Evolutionary conservation across 805 yeast species (phyloP).

Genomic region (Candida vaughaniae): DNA sequence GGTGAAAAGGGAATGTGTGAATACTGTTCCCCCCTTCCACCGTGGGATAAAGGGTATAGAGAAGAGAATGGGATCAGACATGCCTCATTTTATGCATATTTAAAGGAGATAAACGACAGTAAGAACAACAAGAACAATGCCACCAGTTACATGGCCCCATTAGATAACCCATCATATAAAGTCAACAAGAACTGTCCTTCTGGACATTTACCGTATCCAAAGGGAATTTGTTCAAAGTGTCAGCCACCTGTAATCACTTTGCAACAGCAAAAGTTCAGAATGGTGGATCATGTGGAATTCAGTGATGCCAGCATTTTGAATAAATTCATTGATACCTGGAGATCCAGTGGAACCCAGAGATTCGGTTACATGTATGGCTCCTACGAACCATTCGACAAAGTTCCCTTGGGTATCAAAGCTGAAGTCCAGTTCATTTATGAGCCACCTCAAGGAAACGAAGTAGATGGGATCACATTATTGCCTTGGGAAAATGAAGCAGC

Average conservation of each 20-base stretch:
- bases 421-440: conserved; percentile 93
- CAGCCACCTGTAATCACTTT: conserved; percentile 95
- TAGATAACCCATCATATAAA: conserved; percentile 66
- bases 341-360: conserved; percentile 83
- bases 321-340: conserved; percentile 88
- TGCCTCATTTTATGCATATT: conserved; percentile 78
- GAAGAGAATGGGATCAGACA: conserved; percentile 80
- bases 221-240: conserved; percentile 92
- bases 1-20: conserved; percentile 97
- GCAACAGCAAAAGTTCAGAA: conserved; percentile 84
- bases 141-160: conserved; percentile 67
- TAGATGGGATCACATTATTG: conserved; percentile 73
- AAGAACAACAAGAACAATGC: conserved; percentile 64
- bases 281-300: conserved; percentile 98
- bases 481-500: conserved; percentile 54
- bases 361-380: conserved; percentile 82
- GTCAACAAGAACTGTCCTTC: conserved; percentile 65
- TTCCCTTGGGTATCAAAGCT: conserved; percentile 92
- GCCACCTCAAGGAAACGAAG: conserved; percentile 83
- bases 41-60: conserved; percentile 83
- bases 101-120: conserved; percentile 67
- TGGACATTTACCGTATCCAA: conserved; percentile 94
- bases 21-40: conserved; percentile 92
- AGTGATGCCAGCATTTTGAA: conserved; percentile 71
- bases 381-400: conserved; percentile 73